A percentile compares a stretch with the other conserved stretches of the same genome.
Evolutionary conservation across 2,329 filamentous ascomycete genomes (phyloP).

Genomic region (Nemania serpens): DNA sequence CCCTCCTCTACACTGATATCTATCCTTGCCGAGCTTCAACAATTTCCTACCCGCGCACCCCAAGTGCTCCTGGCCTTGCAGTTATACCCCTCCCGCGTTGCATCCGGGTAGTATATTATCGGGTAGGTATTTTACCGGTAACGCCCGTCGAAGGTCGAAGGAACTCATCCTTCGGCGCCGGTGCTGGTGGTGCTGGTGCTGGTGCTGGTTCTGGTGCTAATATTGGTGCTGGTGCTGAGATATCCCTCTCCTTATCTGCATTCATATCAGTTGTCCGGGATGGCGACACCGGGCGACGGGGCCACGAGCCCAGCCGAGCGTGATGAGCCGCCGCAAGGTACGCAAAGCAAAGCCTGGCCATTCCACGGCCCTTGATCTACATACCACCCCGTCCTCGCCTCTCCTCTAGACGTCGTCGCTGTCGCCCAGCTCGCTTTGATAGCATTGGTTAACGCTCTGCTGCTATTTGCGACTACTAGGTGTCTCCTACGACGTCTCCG

Average conservation of each 20-base stretch:
- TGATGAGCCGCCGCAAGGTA: slow-evolving; percentile 37
- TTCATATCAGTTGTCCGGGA: slow-evolving; percentile 21
- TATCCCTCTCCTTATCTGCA: not conserved
- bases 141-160: not conserved
- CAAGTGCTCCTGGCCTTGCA: slow-evolving; percentile 4
- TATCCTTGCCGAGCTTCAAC: not conserved
- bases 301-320: slow-evolving; percentile 23
- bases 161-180: not conserved
- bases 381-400: not conserved
- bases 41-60: not conserved
- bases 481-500: slow-evolving; percentile 27
- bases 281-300: slow-evolving; percentile 31
- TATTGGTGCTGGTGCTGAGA: not conserved
- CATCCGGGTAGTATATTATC: not conserved
- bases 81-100: slow-evolving; percentile 11
- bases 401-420: slow-evolving; percentile 1
- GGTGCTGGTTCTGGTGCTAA: not conserved
- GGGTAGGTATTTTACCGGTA: not conserved
- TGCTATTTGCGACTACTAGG: slow-evolving; percentile 30
- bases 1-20: not conserved
- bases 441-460: slow-evolving; percentile 27
- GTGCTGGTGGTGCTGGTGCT: not conserved
- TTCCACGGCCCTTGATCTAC: too few species aligned
- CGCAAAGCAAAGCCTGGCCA: not conserved
- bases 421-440: slow-evolving; percentile 17